Evolutionary conservation across 2,329 filamentous ascomycete genomes (phyloP).

Genomic region (Colletotrichum aenigma): DNA sequence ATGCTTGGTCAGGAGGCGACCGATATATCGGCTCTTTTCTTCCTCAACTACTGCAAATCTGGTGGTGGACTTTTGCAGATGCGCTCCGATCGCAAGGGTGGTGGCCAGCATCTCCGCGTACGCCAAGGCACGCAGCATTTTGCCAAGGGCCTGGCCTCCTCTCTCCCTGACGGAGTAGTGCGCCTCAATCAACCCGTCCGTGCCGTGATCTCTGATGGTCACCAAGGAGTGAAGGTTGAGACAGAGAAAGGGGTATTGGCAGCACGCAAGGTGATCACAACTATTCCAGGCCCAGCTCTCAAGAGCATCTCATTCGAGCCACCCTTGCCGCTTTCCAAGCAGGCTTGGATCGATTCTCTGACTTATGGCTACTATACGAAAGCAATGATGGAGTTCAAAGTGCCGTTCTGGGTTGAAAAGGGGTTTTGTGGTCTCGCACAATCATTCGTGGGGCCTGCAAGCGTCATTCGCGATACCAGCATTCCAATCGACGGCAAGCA

Average conservation of each 20-base stretch:
- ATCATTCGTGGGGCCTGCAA: conserved; percentile 49
- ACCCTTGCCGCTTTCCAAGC: conserved; percentile 44
- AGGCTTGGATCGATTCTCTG: conserved; percentile 33
- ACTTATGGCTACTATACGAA: conserved; percentile 56
- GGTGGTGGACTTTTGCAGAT: conserved; percentile 57
- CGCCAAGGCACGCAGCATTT: conserved; percentile 50
- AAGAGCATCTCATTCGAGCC: conserved; percentile 52
- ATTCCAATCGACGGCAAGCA: conserved; percentile 30
- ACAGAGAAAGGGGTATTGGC: conserved; percentile 30
- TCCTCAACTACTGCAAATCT: conserved; percentile 59
- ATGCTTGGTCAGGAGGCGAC: conserved; percentile 54
- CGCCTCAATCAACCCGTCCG: conserved; percentile 34
- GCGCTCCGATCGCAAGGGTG: conserved; percentile 54
- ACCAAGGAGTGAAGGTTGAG: not conserved
- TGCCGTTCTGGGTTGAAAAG: conserved; percentile 39
- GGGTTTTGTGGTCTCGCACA: conserved; percentile 50
- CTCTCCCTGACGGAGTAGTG: conserved; percentile 31
- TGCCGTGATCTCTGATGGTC: conserved; percentile 29
- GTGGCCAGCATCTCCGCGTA: conserved; percentile 57
- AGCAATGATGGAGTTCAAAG: conserved; percentile 46
- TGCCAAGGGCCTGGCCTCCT: conserved; percentile 36
- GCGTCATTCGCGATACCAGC: conserved; percentile 48
- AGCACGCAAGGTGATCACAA: conserved; percentile 50
- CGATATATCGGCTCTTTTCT: conserved; percentile 56
- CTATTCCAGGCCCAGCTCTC: conserved; percentile 50